Percentiles rank a stretch among this genome's conserved stretches.
phyloP scores from a whole-genome alignment of 441 rosid genomes.

The Eruca vesicaria region DNA sequence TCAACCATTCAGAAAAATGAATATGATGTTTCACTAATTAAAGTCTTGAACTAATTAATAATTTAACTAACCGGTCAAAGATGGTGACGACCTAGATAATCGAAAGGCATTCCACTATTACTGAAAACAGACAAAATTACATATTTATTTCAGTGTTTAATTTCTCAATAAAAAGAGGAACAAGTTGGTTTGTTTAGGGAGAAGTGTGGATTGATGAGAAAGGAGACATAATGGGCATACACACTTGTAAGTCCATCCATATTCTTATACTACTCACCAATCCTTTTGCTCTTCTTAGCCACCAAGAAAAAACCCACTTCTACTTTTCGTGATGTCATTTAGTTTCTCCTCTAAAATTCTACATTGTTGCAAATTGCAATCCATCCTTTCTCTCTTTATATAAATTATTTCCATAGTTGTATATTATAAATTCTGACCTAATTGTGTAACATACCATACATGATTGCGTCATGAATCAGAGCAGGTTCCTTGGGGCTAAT shows the following conservation, averaged over 20 bases:
- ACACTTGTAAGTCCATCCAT: slow-evolving; percentile 17
- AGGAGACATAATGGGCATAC: slow-evolving; percentile 17
- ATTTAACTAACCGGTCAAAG: slow-evolving; percentile 33
- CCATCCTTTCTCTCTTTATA: background rate
- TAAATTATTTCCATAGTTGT: background rate
- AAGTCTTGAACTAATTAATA: no score
- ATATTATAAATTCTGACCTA: slow-evolving; percentile 24
- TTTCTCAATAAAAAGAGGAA: background rate
- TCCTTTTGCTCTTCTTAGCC: slow-evolving; percentile 35
- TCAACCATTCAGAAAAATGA: no score
- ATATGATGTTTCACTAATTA: no score
- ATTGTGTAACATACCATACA: slow-evolving; percentile 18
- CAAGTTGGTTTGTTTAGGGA: background rate
- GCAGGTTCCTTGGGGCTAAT: slow-evolving; percentile 23
- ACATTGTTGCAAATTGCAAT: slow-evolving; percentile 29
- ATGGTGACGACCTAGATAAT: slow-evolving; percentile 25
- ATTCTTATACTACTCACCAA: slow-evolving; percentile 25
- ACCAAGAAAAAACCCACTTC: slow-evolving; percentile 32
- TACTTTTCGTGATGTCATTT: slow-evolving; percentile 26
- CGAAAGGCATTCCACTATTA: slow-evolving; percentile 19
- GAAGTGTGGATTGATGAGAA: background rate
- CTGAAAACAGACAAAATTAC: slow-evolving; percentile 4
- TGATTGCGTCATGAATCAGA: slow-evolving; percentile 30
- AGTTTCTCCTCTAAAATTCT: slow-evolving; percentile 2
- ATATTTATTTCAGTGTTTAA: slow-evolving; percentile 10